These are phyloP conservation scores for Aspergillus sp. DNA, from an alignment of 2,329 filamentous ascomycete genomes.

Conservation along the genomic window DNA sequence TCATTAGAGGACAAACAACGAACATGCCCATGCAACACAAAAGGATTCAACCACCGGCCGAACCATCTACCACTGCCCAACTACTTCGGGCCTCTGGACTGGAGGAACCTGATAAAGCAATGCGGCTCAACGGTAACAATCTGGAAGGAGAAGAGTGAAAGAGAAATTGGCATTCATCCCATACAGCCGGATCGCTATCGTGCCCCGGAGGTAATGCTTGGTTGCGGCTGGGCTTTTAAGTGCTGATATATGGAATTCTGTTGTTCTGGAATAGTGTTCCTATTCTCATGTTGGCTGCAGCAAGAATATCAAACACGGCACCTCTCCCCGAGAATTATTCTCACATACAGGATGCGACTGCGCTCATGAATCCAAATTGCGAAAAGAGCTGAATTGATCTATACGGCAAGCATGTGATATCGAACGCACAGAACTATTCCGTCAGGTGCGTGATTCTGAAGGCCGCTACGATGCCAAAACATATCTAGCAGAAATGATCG, in stretches of 20 bases:
- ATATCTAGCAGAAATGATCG: conserved; percentile 39
- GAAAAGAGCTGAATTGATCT: too few species aligned
- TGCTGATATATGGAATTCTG: conserved; percentile 37
- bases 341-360: conserved; percentile 12
- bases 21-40: conserved; percentile 25
- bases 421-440: conserved; percentile 30
- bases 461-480: conserved; percentile 29
- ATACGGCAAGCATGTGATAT: conserved; percentile 32
- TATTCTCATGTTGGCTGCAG: too few species aligned
- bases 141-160: conserved; percentile 35
- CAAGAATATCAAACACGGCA: too few species aligned
- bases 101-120: conserved; percentile 19
- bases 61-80: conserved; percentile 26
- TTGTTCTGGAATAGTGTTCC: too few species aligned
- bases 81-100: conserved; percentile 25
- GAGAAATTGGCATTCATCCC: conserved; percentile 27
- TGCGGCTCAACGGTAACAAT: conserved; percentile 17
- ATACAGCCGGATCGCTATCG: conserved; percentile 40
- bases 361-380: too few species aligned
- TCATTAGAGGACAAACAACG: conserved; percentile 23
- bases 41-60: conserved; percentile 20
- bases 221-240: conserved; percentile 30
- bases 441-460: conserved; percentile 24
- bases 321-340: too few species aligned
- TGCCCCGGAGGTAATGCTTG: conserved; percentile 35